Evolutionary conservation across 495 filamentous ascomycete genomes (phyloP).

Genomic region (Chaetomium cochliodes): DNA sequence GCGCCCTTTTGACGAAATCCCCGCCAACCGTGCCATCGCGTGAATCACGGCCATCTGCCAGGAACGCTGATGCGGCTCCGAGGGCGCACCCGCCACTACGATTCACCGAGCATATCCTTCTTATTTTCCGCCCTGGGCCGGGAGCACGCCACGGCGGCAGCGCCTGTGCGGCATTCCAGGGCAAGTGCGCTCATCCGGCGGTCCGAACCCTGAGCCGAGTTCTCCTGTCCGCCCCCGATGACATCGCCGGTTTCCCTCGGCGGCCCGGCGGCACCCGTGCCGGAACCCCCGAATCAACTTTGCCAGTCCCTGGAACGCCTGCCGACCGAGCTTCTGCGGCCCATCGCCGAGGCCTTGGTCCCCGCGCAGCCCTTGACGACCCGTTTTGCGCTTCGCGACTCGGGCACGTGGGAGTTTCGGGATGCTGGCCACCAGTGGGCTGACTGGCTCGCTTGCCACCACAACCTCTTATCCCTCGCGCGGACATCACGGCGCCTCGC

Average conservation of each 20-base stretch:
- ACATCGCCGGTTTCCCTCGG: conserved; percentile 7
- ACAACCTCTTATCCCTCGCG: conserved; percentile 30
- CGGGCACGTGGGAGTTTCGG: conserved; percentile 37
- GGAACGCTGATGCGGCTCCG: conserved; percentile 15
- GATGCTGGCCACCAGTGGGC: conserved; percentile 35
- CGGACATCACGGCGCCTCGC: conserved; percentile 36
- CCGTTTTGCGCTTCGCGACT: conserved; percentile 33
- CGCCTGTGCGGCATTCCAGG: conserved; percentile 9
- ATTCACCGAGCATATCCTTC: neutral
- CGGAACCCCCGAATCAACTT: neutral
- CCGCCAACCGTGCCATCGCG: conserved; percentile 15
- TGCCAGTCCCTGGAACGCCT: conserved; percentile 28
- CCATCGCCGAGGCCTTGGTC: conserved; percentile 33
- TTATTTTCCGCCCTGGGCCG: neutral
- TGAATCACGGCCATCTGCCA: neutral
- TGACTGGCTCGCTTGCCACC: conserved; percentile 30
- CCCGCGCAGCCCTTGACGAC: conserved; percentile 32
- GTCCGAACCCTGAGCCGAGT: conserved; percentile 8
- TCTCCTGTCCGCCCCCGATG: conserved; percentile 4
- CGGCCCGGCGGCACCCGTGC: neutral
- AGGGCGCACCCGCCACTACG: neutral
- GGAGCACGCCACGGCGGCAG: neutral
- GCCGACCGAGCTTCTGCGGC: conserved; percentile 34
- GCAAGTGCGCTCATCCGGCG: neutral
- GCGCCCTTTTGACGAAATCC: conserved; percentile 21